Evolutionary conservation across 352 stramenopile genomes (phyloP).

Genomic region (Globisporangium acanthophoron): DNA sequence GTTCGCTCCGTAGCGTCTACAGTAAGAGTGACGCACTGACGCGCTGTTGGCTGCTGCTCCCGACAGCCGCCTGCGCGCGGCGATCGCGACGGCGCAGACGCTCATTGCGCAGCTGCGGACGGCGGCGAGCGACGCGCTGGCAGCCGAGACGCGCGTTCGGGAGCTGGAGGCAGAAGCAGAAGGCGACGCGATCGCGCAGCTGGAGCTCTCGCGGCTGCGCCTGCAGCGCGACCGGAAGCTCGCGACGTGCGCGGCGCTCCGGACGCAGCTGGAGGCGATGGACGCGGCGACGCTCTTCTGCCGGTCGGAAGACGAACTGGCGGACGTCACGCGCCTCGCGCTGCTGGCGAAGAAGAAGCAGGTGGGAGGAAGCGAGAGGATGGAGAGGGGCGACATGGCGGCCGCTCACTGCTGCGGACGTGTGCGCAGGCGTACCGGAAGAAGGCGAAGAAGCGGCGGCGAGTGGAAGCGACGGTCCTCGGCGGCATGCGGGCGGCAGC

Average conservation of each 20-base stretch:
- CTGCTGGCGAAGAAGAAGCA: constrained; percentile 26
- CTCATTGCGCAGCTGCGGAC: constrained; percentile 17
- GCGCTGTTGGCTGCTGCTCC: neutral
- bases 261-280: constrained; percentile 17
- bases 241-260: constrained; percentile 13
- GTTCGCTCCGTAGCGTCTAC: neutral
- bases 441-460: constrained; percentile 8
- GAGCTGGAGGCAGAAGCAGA: neutral
- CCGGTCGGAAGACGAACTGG: neutral
- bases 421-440: constrained; percentile 7
- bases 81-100: constrained; percentile 4
- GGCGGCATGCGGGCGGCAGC: neutral
- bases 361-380: constrained; percentile 5
- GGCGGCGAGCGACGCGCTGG: constrained; percentile 12
- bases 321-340: constrained; percentile 13
- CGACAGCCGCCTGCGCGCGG: constrained; percentile 4
- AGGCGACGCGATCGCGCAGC: constrained; percentile 1
- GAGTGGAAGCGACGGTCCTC: constrained; percentile 5
- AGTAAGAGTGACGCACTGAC: neutral
- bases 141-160: constrained; percentile 11
- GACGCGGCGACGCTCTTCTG: constrained; percentile 14
- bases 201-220: constrained; percentile 19
- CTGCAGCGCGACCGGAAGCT: constrained; percentile 22
- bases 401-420: neutral
- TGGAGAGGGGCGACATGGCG: neutral